Evolutionary conservation across 257 asterid species (phyloP), one percentile per base, ranked within the genome.

Genomic region (Misopates orontium): DNA sequence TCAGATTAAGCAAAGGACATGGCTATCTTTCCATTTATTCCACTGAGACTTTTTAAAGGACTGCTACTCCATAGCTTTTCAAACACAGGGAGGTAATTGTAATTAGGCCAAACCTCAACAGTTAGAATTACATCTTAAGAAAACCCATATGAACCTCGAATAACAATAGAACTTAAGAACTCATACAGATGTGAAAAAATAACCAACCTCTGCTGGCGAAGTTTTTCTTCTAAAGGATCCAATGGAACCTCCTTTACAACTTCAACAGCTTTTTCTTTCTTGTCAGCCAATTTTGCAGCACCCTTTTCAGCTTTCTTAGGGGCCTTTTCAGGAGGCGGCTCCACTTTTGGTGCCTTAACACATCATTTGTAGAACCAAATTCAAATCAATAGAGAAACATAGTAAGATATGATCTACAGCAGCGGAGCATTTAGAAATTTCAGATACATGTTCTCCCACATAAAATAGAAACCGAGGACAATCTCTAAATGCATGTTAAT

Each of bases 211-310:
- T 92, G 98, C 68, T 85, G 97, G 61, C 89, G 96, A 72, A 95
- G 94, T 74, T 95, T 95, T 77, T 91, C 98, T 71, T 83, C 90
- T 22, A 80, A n/a, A 57, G 99, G 95, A 79, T 95, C 96, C 64
- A 88, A 68, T 16, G 91, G 88, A 60, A 64, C 93, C 70, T 73
- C 87, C 65, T 73, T 71, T 16, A 65, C 66, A 39, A 66, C 72
- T 79, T 82, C 92, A 45, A 59, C 85, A 42, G 73, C 82, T 75
- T 85, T 81, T 68, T 73, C 90, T 75, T 86, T 84, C 86, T 84
- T 85, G 44, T 86, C 91, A 73, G 21, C 56, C 8, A 84, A 60
- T 79, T 90, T 94, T 44, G 78, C 75, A 56, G 92, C 70, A 62
- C 71, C 82, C 79, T 87, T 87, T 75, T 55, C 96, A 66, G 83